Percentiles rank a stretch among this genome's conserved stretches.
Evolutionary conservation across 768 basidiomycete species (phyloP).

Genomic region (Suillus sp.): DNA sequence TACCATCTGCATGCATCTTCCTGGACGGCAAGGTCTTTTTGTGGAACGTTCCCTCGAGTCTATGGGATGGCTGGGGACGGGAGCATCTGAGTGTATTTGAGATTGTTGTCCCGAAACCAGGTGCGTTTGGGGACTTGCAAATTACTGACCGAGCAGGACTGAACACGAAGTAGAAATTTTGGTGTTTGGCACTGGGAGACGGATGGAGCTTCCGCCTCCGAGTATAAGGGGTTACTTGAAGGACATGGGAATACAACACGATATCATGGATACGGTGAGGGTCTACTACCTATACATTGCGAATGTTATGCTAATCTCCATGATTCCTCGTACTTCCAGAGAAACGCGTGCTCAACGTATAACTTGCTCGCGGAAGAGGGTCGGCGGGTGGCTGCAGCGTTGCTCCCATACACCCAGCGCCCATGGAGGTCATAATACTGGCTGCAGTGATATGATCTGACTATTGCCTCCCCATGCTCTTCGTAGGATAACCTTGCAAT

Average conservation of each 20-base stretch:
- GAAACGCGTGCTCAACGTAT: conserved; percentile 95
- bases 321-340: conserved; percentile 39
- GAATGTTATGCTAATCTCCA: not conserved
- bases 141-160: not conserved
- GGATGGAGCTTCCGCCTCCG: conserved; percentile 69
- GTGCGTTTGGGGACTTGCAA: conserved; percentile 44
- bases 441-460: not conserved
- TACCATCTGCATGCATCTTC: conserved; percentile 81
- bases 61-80: conserved; percentile 70
- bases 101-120: conserved; percentile 80
- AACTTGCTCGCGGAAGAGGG: conserved; percentile 94
- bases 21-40: conserved; percentile 84
- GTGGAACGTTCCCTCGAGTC: conserved; percentile 77
- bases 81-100: conserved; percentile 84
- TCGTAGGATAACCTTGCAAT: not conserved
- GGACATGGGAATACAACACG: conserved; percentile 80
- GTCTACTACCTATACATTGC: conserved; percentile 3
- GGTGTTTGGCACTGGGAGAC: conserved; percentile 83
- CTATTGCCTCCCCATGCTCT: not conserved
- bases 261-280: conserved; percentile 83
- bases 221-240: conserved; percentile 66
- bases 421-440: conserved; percentile 41
- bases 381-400: conserved; percentile 85
- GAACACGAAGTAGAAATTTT: conserved; percentile 69
- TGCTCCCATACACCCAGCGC: conserved; percentile 66